Evolutionary conservation across 768 basidiomycete species (phyloP).

Genomic region (Pleurotus citrinopileatus): DNA sequence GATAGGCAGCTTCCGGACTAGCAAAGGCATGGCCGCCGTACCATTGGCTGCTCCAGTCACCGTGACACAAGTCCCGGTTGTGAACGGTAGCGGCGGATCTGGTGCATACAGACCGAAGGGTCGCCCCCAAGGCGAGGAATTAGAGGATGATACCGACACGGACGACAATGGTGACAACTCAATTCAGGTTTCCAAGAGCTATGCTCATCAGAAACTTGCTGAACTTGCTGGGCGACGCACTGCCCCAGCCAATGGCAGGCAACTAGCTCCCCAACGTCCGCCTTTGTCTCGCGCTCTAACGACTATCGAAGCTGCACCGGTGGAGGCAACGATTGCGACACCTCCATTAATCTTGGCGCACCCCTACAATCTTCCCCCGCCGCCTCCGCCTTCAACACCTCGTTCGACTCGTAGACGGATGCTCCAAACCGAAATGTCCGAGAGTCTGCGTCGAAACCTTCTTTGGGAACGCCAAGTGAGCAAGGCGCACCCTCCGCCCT

Average conservation of each 20-base stretch:
- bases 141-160: constrained; percentile 64
- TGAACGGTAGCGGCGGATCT: constrained; percentile 26
- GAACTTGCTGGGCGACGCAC: constrained; percentile 31
- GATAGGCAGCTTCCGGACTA: constrained; percentile 32
- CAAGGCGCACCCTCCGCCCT: constrained; percentile 43
- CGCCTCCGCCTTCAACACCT: constrained; percentile 71
- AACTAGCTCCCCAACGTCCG: constrained; percentile 12
- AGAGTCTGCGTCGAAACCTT: constrained; percentile 76
- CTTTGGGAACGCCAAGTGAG: constrained; percentile 76
- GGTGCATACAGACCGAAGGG: constrained; percentile 62
- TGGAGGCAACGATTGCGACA: constrained; percentile 20
- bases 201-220: constrained; percentile 66
- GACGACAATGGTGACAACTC: constrained; percentile 38
- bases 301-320: background rate
- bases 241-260: constrained; percentile 1
- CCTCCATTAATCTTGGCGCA: constrained; percentile 53
- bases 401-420: constrained; percentile 83
- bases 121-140: constrained; percentile 58
- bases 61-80: constrained; percentile 19
- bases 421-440: constrained; percentile 82
- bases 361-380: constrained; percentile 73
- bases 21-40: constrained; percentile 57
- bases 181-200: constrained; percentile 60
- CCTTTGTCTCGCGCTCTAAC: constrained; percentile 1
- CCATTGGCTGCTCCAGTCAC: constrained; percentile 55